A percentile compares a stretch with the other conserved stretches of the same genome.
phyloP scores from a whole-genome alignment of 1,284 basidiomycete genomes.

The Schizophyllum amplum region DNA sequence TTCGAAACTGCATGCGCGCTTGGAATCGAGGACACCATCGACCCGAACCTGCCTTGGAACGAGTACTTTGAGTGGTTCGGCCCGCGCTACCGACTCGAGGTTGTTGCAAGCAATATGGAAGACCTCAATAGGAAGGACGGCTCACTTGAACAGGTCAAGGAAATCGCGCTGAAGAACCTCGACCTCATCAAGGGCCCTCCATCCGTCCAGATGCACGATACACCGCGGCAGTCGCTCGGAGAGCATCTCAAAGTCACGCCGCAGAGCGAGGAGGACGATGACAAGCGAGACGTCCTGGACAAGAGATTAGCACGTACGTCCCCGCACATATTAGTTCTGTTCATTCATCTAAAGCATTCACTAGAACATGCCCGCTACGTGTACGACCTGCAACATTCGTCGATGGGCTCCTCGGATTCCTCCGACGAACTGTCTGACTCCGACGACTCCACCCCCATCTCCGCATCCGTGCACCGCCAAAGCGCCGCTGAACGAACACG shows the following conservation, averaged over 20 bases:
- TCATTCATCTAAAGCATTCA: neutral
- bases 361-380: slow-evolving; percentile 58
- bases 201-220: slow-evolving; percentile 81
- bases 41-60: slow-evolving; percentile 86
- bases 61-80: slow-evolving; percentile 99
- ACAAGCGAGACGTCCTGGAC: slow-evolving; percentile 49
- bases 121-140: slow-evolving; percentile 82
- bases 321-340: neutral
- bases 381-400: slow-evolving; percentile 46
- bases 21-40: slow-evolving; percentile 72
- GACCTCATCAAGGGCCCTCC: slow-evolving; percentile 76
- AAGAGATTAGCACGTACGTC: slow-evolving; percentile 55
- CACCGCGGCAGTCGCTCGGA: slow-evolving; percentile 62
- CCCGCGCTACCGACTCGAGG: slow-evolving; percentile 90
- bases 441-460: slow-evolving; percentile 20
- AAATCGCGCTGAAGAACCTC: slow-evolving; percentile 53
- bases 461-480: slow-evolving; percentile 6
- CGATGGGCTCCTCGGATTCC: slow-evolving; percentile 32
- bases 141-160: slow-evolving; percentile 79
- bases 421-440: slow-evolving; percentile 45
- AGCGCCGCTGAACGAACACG: slow-evolving; percentile 32
- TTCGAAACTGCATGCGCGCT: slow-evolving; percentile 95
- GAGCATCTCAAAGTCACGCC: slow-evolving; percentile 46
- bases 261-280: slow-evolving; percentile 35
- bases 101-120: slow-evolving; percentile 89